These are phyloP conservation scores for Volutella citrinella DNA, from an alignment of 2,329 filamentous ascomycete genomes.

Conservation along the genomic window DNA sequence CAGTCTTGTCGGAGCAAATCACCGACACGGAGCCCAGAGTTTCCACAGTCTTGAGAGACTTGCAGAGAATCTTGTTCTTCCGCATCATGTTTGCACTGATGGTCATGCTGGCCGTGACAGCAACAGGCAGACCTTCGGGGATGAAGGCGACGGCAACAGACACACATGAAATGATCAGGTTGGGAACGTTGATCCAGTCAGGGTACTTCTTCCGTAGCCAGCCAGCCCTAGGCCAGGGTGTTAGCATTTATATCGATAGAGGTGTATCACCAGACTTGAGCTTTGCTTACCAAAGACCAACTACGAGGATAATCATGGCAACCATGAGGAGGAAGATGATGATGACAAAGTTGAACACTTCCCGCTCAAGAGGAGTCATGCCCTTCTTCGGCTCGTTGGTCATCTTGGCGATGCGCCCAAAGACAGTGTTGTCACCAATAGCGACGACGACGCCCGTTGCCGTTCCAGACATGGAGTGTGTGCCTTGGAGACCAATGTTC, in stretches of 20 bases:
- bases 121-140: slow-evolving; percentile 70
- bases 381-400: slow-evolving; percentile 67
- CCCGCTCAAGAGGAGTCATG: slow-evolving; percentile 67
- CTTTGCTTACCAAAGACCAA: slow-evolving; percentile 64
- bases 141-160: slow-evolving; percentile 73
- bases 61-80: slow-evolving; percentile 75
- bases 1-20: slow-evolving; percentile 76
- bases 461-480: slow-evolving; percentile 69
- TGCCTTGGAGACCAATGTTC: slow-evolving; percentile 76
- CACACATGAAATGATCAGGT: slow-evolving; percentile 71
- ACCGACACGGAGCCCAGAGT: slow-evolving; percentile 71
- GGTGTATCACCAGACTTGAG: too few relatives aligned
- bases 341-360: slow-evolving; percentile 69
- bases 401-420: slow-evolving; percentile 71
- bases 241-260: too few relatives aligned
- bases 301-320: slow-evolving; percentile 60
- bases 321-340: slow-evolving; percentile 69
- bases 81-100: slow-evolving; percentile 76
- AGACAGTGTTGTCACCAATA: slow-evolving; percentile 70
- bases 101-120: slow-evolving; percentile 67
- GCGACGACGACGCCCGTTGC: slow-evolving; percentile 67
- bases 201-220: slow-evolving; percentile 68
- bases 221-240: slow-evolving; percentile 63
- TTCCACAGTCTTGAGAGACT: slow-evolving; percentile 75
- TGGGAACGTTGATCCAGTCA: slow-evolving; percentile 68